Percentiles rank a stretch among this genome's conserved stretches.
These are phyloP conservation scores for Trametes cingulata DNA, from an alignment of 768 basidiomycete genomes.

Conservation along the genomic window DNA sequence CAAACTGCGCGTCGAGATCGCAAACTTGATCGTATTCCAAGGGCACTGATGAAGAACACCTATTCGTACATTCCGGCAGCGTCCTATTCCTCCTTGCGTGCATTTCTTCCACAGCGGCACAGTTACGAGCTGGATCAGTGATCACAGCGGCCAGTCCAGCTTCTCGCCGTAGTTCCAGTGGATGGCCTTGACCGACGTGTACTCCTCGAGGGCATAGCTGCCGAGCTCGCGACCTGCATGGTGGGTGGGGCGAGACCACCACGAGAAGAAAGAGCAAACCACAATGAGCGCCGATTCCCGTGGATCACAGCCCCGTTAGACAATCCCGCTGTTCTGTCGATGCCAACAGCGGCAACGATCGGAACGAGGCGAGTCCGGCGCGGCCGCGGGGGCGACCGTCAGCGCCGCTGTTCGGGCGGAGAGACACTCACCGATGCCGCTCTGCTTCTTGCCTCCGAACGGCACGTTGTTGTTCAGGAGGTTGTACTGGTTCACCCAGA, in stretches of 20 bases:
- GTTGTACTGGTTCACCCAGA: slow-evolving; percentile 94
- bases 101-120: background rate
- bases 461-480: slow-evolving; percentile 84
- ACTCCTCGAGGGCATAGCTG: slow-evolving; percentile 81
- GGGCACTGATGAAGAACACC: no score
- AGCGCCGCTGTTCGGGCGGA: background rate
- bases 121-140: background rate
- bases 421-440: slow-evolving; percentile 67
- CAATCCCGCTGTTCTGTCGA: slow-evolving; percentile 17
- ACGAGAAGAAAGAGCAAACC: background rate
- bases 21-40: no score
- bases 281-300: slow-evolving; percentile 11
- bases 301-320: slow-evolving; percentile 4
- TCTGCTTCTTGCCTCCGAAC: slow-evolving; percentile 94
- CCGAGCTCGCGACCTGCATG: slow-evolving; percentile 81
- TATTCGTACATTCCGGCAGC: background rate
- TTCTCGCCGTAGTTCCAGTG: slow-evolving; percentile 89
- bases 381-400: background rate
- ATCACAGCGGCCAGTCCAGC: slow-evolving; percentile 73
- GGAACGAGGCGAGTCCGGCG: background rate
- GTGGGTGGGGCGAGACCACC: background rate
- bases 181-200: slow-evolving; percentile 78
- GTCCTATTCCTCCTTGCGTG: background rate
- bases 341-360: slow-evolving; percentile 11
- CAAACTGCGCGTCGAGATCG: no score